phyloP scores from a whole-genome alignment of 2,329 filamentous ascomycete species.

The Rasamsonia emersonii region DNA sequence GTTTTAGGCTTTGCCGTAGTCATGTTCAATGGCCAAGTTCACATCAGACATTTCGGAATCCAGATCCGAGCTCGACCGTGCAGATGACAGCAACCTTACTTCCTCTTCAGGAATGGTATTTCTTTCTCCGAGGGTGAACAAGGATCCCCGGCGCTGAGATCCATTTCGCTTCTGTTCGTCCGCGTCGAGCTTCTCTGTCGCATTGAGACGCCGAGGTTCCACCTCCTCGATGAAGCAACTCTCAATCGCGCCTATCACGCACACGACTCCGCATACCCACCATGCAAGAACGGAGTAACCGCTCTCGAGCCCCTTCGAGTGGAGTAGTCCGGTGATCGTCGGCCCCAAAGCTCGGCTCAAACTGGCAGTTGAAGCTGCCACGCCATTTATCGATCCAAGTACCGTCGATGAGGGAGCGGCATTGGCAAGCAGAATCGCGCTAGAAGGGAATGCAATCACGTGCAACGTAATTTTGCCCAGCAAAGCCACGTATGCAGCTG shows the following conservation, averaged over 20 bases:
- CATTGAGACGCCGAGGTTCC: conserved; percentile 27
- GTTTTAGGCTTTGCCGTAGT: no score
- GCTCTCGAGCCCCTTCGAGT: conserved; percentile 66
- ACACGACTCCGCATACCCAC: conserved; percentile 80
- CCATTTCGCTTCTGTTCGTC: conserved; percentile 21
- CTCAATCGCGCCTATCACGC: conserved; percentile 63
- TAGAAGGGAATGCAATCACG: conserved; percentile 83
- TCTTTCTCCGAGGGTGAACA: no score
- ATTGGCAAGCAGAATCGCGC: conserved; percentile 82
- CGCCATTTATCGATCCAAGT: conserved; percentile 85
- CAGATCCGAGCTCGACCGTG: no score
- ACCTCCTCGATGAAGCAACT: conserved; percentile 68
- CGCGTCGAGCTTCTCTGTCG: conserved; percentile 31
- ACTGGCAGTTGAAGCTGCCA: conserved; percentile 84
- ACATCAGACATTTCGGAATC: no score
- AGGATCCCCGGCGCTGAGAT: conserved; percentile 13
- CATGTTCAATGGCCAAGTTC: no score
- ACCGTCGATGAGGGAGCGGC: conserved; percentile 75
- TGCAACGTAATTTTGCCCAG: conserved; percentile 91
- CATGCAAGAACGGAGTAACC: conserved; percentile 85
- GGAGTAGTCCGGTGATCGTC: conserved; percentile 75
- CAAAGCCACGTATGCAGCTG: conserved; percentile 67
- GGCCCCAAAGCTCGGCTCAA: conserved; percentile 82
- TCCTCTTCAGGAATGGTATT: conserved; percentile 23
- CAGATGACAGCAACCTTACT: conserved; percentile 23